Base-by-base conservation (phyloP, 164 flowering plant species). In the Brasenia schreberi region DNA sequence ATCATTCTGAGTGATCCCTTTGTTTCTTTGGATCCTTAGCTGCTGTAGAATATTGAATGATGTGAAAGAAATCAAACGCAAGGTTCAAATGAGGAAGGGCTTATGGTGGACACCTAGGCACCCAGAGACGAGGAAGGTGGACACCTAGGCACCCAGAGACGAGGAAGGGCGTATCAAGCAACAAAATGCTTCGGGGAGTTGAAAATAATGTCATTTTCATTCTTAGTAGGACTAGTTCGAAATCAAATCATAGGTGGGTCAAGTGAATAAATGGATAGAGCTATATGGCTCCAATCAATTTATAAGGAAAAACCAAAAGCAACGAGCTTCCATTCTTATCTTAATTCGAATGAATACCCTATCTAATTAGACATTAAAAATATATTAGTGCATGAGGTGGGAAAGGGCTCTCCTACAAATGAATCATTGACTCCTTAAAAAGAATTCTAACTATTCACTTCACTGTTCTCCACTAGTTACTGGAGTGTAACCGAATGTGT, bases 211-310 rank as follows among this genome's bases (percentile, higher is more conserved):
- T 0, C 56, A 2, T 49, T 49, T 49, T 49, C 4, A 49, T 49
- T 49, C 56, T 49, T 49, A 49, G 56, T 14, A 5, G 16, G 56
- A 49, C 10, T 4, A 14, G 56, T 9, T 49, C 56, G 16, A 49
- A 9, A 49, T 49, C 16, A 9, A 49, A 9, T 49, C 9, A 5
- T 4, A 49, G 9, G 5, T 49, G 16, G 56, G 56, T 49, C 12
- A 49, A 7, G 27, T 61, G 63, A 61, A 61, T 18, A 61, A 61
- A 61, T 61, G 63, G 63, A 61, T 23, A 61, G 63, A 61, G 63
- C 63, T 61, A 16, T 61, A 61, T 61, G 63, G 63, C 63, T 61
- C 63, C 19, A 61, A 61, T 61, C 17, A 53, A 53, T n/a, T n/a
- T 49, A 49, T 49, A 49, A 6, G 56, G 56, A 49, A 49, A 49